Evolutionary conservation across 1,284 basidiomycete species (phyloP), one percentile per base, ranked within the genome.

Genomic region (Moesziomyces antarcticus): DNA sequence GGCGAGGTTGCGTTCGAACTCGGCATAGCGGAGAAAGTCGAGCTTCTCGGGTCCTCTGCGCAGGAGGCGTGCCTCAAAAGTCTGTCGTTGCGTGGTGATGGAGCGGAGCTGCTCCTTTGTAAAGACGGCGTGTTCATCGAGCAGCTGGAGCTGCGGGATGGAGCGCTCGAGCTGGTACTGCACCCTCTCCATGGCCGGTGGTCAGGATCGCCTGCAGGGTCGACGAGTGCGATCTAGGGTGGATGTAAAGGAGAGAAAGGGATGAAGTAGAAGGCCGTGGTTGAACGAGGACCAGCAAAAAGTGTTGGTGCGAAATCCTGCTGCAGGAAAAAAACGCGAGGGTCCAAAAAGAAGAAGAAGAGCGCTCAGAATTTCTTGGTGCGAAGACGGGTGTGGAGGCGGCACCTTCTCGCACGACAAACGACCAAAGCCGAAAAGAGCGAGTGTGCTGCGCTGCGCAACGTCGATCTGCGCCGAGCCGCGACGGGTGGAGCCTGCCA

Each of bases 141-240:
- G 88, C 85, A 97, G 93, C 86, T 94, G 94, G 79, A 98, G 91
- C 89, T 97, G 94, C 58, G 92, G 90, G 88, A 97, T 91, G 89
- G 95, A 95, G 87, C 93, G 91, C 90, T 97, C 94, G 84, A 96
- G 92, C 86, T 95, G 91, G 80, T 92, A 96, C 78, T 96, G 92
- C 0, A 97, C 94, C 73, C 93, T 89, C 88, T 97, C 93, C 93
- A 96, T 96, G 50, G 37, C 16, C 43, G 30, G 9, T 33, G 30
- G 13, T 33, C 30, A 33, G 8, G 30, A 33, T 33, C 13, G 30
- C 11, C 30, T 33, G 10, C 30, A 11, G 30, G 8, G 30, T 33
- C 30, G 30, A 33, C 30, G n/a, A 27, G 10, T 30, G 45, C 22
- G 47, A 35, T 33, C 27, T 10, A 30, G 21, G 25, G n/a, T 24